A percentile compares a stretch with the other conserved stretches of the same genome.
phyloP scores from a whole-genome alignment of 148 eudicot species.

The Camellia sinensis region DNA sequence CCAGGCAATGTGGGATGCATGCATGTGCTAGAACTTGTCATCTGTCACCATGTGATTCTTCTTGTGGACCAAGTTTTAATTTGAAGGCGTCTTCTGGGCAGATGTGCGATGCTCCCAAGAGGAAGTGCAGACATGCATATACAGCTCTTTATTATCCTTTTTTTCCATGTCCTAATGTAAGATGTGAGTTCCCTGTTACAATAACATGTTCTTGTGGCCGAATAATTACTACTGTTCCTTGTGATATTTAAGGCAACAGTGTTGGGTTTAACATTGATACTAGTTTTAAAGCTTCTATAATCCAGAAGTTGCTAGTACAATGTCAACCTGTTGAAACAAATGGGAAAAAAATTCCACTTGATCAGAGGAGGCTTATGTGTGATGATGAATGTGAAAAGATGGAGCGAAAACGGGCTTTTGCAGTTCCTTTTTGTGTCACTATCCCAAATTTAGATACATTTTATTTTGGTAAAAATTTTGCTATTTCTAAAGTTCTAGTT shows the following conservation, averaged over 20 bases:
- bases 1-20: slow-evolving; percentile 87
- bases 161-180: slow-evolving; percentile 65
- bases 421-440: slow-evolving; percentile 82
- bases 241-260: slow-evolving; percentile 72
- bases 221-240: slow-evolving; percentile 66
- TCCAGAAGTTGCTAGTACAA: slow-evolving; percentile 71
- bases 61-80: slow-evolving; percentile 34
- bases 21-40: slow-evolving; percentile 94
- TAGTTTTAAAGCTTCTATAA: slow-evolving; percentile 64
- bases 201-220: slow-evolving; percentile 89
- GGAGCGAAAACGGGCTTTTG: slow-evolving; percentile 76
- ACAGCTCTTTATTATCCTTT: slow-evolving; percentile 76
- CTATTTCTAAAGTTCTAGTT: slow-evolving; percentile 53
- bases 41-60: slow-evolving; percentile 69
- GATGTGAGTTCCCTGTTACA: slow-evolving; percentile 77
- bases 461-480: slow-evolving; percentile 66
- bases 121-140: slow-evolving; percentile 89
- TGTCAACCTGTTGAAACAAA: slow-evolving; percentile 73
- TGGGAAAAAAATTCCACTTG: slow-evolving; percentile 68
- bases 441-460: slow-evolving; percentile 67
- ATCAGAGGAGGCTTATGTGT: slow-evolving; percentile 80
- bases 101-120: slow-evolving; percentile 88
- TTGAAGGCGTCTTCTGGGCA: slow-evolving; percentile 70
- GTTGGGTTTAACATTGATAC: slow-evolving; percentile 45
- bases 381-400: slow-evolving; percentile 86